Percentiles rank a stretch among this genome's conserved stretches.
These are phyloP conservation scores for Avena sativa DNA, from an alignment of 176 grass and related monocot species.

Conservation along the genomic window DNA sequence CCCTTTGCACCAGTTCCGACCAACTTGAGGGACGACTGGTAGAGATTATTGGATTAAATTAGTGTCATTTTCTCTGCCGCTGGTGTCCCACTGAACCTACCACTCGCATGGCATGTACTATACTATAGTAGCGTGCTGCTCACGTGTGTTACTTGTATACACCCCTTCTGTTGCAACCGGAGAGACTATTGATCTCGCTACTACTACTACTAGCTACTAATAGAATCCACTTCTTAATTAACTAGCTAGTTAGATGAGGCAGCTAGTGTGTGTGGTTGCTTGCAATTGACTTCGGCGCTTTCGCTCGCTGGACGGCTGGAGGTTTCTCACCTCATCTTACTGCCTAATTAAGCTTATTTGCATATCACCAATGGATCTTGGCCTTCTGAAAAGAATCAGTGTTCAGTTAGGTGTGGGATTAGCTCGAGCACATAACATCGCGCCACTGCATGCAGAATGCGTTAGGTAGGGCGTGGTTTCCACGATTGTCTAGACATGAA, in stretches of 20 bases:
- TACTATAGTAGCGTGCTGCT: neutral
- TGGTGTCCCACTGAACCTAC: slow-evolving; percentile 35
- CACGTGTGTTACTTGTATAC: neutral
- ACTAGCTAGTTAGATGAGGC: neutral
- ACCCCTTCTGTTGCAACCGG: slow-evolving; percentile 36
- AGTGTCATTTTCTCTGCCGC: neutral
- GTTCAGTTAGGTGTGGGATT: too few species aligned
- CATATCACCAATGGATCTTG: too few species aligned
- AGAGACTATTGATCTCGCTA: slow-evolving; percentile 15
- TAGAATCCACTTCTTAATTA: slow-evolving; percentile 23
- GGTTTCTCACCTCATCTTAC: too few species aligned
- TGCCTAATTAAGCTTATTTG: too few species aligned
- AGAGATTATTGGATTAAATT: slow-evolving; percentile 24
- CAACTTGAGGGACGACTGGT: neutral
- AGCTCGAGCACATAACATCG: too few species aligned
- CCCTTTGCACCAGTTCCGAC: slow-evolving; percentile 4
- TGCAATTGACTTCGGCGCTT: too few species aligned
- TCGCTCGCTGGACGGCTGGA: too few species aligned
- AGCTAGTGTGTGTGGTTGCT: slow-evolving; percentile 6
- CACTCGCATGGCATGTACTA: neutral
- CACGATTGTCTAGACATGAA: too few species aligned
- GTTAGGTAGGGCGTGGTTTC: too few species aligned
- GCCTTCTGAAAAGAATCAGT: too few species aligned
- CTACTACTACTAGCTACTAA: neutral
- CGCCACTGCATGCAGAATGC: too few species aligned